A percentile compares a stretch with the other conserved stretches of the same genome.
Conservation (phyloP, 192 early-diverging fungal genomes). For the Dispira parvispora region DNA sequence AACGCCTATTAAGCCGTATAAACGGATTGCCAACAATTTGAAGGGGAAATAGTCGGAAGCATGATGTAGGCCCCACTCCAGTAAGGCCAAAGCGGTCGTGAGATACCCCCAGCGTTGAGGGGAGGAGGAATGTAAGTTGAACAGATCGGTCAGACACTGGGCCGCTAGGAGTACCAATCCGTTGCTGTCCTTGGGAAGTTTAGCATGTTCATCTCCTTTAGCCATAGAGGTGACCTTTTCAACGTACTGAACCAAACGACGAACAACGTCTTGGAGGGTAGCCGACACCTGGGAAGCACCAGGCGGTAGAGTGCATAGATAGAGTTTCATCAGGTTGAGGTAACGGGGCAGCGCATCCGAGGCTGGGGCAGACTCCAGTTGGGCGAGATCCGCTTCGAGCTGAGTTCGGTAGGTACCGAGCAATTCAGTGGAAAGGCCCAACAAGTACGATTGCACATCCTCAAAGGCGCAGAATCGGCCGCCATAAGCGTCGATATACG, state of each 20-base stretch:
- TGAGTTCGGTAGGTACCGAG: neutral
- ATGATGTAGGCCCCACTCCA: slow-evolving; percentile 56
- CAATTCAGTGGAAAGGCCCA: slow-evolving; percentile 12
- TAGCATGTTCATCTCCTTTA: neutral
- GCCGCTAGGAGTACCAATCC: neutral
- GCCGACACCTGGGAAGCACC: neutral
- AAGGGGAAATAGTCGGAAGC: slow-evolving; percentile 75
- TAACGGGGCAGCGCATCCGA: neutral
- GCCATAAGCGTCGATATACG: slow-evolving; percentile 47
- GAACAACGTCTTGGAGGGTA: neutral
- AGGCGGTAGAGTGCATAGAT: neutral
- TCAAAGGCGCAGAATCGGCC: slow-evolving; percentile 53
- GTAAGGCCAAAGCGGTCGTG: slow-evolving; percentile 31
- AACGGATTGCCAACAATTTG: slow-evolving; percentile 67
- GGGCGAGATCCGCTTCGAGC: neutral
- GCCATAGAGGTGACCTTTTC: no score
- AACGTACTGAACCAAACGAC: no score
- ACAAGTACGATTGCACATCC: slow-evolving; percentile 45
- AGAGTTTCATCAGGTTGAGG: slow-evolving; percentile 1
- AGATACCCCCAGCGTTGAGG: slow-evolving; percentile 10
- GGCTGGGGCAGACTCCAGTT: neutral
- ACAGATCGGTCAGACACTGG: neutral
- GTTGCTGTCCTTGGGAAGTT: neutral
- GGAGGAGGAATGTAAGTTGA: neutral
- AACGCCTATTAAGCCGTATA: slow-evolving; percentile 56